Percentiles rank a stretch among this genome's conserved stretches.
These are phyloP conservation scores for Phytopythium kandeliae DNA, from an alignment of 352 stramenopile species.

Conservation along the genomic window DNA sequence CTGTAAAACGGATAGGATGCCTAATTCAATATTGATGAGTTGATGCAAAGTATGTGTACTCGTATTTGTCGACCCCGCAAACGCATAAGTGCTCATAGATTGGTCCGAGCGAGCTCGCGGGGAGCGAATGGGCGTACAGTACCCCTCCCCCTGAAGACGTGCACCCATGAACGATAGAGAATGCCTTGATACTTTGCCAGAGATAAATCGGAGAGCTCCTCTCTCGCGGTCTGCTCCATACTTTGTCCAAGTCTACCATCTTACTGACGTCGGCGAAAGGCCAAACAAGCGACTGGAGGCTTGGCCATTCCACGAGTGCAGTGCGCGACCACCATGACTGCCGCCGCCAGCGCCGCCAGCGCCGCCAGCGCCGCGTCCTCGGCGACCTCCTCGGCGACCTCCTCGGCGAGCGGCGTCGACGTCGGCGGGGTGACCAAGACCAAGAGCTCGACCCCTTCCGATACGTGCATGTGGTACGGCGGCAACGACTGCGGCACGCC, in stretches of 20 bases:
- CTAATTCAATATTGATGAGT: too few relatives aligned
- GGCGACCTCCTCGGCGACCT: not conserved
- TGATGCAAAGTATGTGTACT: too few relatives aligned
- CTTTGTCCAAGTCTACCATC: not conserved
- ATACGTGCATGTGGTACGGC: slow-evolving; percentile 32
- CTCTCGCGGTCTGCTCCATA: not conserved
- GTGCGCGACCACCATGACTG: not conserved
- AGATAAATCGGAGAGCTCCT: not conserved
- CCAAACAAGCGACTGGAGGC: too few relatives aligned
- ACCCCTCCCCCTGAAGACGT: too few relatives aligned
- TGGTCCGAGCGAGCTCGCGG: too few relatives aligned
- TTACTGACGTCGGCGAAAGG: too few relatives aligned
- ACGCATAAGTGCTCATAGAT: too few relatives aligned
- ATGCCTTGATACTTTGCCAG: not conserved
- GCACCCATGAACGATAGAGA: too few relatives aligned
- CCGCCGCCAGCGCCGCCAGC: not conserved
- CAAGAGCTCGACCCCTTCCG: slow-evolving; percentile 12
- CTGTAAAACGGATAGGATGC: too few relatives aligned
- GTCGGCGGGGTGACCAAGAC: slow-evolving; percentile 8
- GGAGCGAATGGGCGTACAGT: too few relatives aligned
- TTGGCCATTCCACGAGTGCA: too few relatives aligned
- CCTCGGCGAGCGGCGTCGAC: not conserved
- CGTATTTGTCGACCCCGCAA: too few relatives aligned
- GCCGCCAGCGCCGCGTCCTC: not conserved
- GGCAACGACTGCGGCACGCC: slow-evolving; percentile 18